Evolutionary conservation across 1,284 basidiomycete species (phyloP), one percentile per base, ranked within the genome.

Genomic region (Pseudozyma flocculosa): DNA sequence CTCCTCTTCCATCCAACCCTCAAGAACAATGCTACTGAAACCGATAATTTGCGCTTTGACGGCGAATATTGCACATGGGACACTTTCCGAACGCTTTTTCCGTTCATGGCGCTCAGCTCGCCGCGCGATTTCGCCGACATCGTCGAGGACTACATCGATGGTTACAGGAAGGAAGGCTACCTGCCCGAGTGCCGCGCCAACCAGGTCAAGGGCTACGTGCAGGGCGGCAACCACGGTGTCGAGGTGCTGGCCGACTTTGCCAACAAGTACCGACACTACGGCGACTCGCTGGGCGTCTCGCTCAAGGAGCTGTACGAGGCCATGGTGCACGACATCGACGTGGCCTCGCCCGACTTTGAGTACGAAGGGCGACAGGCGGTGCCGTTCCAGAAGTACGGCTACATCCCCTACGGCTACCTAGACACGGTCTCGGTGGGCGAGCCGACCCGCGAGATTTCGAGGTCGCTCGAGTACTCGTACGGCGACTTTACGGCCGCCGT

Each of bases 401-500:
- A 66, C 42, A 39, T 72, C 15, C 68, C 70, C 19, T 72, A 70
- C 39, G 68, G 34, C 19, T 61, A 68, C 40, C 54, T 70, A 13
- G 70, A 72, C 42, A 45, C 57, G 1, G 51, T 40, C 14, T 65
- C 63, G 14, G 67, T 67, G 7, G 70, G 70, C n/a, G 54, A 64
- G 32, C 61, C 66, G 53, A 72, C 68, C 22, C 50, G 70, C n/a
- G 68, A 70, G 44, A 56, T 55, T 8, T 68, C 63, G 24, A 53
- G 75, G 7, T 68, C 66, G 29, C 51, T 78, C 39, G 74, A 79
- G 61, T 80, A 80, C 36, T 60, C 73, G 1, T 78, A 73, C 56
- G 77, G 78, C 45, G 78, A 88, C 68, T 88, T 88, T 39, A 64
- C 61, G 3, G 62, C 68, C 11, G 57, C 64, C 2, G 54, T 63